A percentile compares a stretch with the other conserved stretches of the same genome.
These are phyloP conservation scores for Globisporangium echinulatum DNA, from an alignment of 352 stramenopile species.

Conservation along the genomic window DNA sequence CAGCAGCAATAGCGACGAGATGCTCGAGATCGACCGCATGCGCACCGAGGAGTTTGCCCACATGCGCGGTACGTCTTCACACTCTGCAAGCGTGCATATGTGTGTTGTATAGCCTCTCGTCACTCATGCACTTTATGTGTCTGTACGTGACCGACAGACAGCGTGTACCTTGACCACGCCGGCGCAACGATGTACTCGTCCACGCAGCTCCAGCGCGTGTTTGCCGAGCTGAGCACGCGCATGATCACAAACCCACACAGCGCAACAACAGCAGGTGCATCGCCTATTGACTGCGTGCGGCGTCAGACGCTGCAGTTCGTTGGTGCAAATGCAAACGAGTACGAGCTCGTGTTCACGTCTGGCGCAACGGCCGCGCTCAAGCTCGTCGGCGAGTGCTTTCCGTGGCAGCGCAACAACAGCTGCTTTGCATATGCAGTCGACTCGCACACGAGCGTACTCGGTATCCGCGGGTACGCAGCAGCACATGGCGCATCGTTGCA, in stretches of 20 bases:
- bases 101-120: neutral
- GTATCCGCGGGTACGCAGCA: conserved; percentile 43
- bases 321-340: conserved; percentile 54
- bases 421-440: conserved; percentile 56
- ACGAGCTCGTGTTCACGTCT: conserved; percentile 81
- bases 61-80: conserved; percentile 18
- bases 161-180: conserved; percentile 81
- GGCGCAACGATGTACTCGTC: conserved; percentile 73
- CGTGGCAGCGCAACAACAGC: conserved; percentile 44
- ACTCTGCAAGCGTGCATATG: neutral
- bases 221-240: conserved; percentile 38
- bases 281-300: conserved; percentile 38
- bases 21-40: conserved; percentile 34
- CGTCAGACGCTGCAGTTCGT: conserved; percentile 66
- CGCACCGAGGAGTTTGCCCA: conserved; percentile 37
- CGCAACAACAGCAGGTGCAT: conserved; percentile 16
- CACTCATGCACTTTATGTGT: neutral
- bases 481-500: conserved; percentile 17
- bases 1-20: neutral
- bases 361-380: conserved; percentile 78
- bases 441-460: conserved; percentile 70
- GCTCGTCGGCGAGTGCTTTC: conserved; percentile 76
- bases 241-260: conserved; percentile 72
- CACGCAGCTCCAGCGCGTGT: conserved; percentile 46
- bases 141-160: conserved; percentile 8